Evolutionary conservation across 495 filamentous ascomycete species (phyloP), one percentile per base, ranked within the genome.

Genomic region (Bacidia gigantensis): DNA sequence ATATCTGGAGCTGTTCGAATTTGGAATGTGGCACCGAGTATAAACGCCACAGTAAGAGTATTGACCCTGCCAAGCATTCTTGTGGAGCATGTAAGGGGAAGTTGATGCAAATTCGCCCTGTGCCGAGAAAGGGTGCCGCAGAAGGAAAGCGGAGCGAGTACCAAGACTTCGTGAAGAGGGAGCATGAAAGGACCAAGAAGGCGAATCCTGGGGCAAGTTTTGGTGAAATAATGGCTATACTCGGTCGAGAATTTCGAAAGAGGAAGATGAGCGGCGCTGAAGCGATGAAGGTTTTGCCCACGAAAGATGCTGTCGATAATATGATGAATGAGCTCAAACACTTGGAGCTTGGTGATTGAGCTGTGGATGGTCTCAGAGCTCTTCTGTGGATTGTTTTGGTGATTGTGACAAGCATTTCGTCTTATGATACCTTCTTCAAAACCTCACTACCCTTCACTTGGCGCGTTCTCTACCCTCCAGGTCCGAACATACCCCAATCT

Each of bases 401-500:
- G n/a, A n/a, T n/a, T n/a, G n/a, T n/a, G n/a, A n/a, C n/a, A n/a
- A n/a, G n/a, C n/a, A n/a, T n/a, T n/a, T n/a, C n/a, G n/a, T n/a
- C n/a, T n/a, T n/a, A n/a, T n/a, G n/a, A n/a, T n/a, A n/a, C n/a
- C n/a, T n/a, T n/a, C n/a, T n/a, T n/a, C n/a, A n/a, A n/a, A n/a
- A n/a, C n/a, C n/a, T n/a, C n/a, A n/a, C n/a, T n/a, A n/a, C n/a
- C n/a, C n/a, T n/a, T n/a, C n/a, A n/a, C n/a, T n/a, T n/a, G n/a
- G n/a, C n/a, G n/a, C n/a, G n/a, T n/a, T n/a, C 45, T 50, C 58
- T 39, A 21, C 51, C 61, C 58, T 1, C 32, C 47, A 38, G 69
- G 74, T 46, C 70, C 77, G 67, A 96, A 96, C 26, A 97, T 65
- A 12, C 71, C 71, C 87, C 86, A 96, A 66, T 93, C 82, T 68